Evolutionary conservation across 306 rosid species (phyloP), one percentile per base, ranked within the genome.

Genomic region (Quercus bicolor): DNA sequence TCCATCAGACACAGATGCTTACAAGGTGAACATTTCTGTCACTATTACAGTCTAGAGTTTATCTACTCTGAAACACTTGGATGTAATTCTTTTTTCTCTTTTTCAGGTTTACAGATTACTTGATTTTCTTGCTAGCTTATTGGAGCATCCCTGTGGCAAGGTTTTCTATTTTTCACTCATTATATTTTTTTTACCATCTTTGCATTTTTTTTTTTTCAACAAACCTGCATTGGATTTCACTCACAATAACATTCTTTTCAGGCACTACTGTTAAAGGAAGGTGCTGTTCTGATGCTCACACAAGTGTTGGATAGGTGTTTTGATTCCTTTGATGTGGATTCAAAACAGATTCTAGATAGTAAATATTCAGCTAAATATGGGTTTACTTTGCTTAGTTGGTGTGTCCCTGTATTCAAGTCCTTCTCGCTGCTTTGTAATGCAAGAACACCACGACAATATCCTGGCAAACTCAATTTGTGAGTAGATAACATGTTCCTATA

Each of bases 121-220:
- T 78, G 98, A 95, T 79, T 95, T 95, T 91, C 89, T 95, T 87
- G 91, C 91, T 57, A 88, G 93, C 82, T 84, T 95, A 79, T 83
- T 88, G 85, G 98, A 91, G 93, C 98, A 95, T 88, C 97, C 99
- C 28, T 88, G 78, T 78, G 91, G 90, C 86, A 90, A 95, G 99
- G 99, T 95, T 73, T 26, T 31, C 37, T 37, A 40, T 14, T 20
- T 53, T 70, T 53, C 77, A 51, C 56, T 57, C 5, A 74, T 51
- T 51, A 28, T 61, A 74, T 31, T 65, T 72, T 78, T 70, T 72
- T 84, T 55, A 66, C 31, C 76, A 74, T 69, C 33, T 64, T 13
- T 20, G 51, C 48, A 51, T 37, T 51, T 68, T 53, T 12, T 65
- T 21, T 65, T 33, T 37, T 60, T 20, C 53, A 48, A 48, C 16